A percentile compares a stretch with the other conserved stretches of the same genome.
Evolutionary conservation across 2,329 filamentous ascomycete genomes (phyloP).

Genomic region (Sclerotinia nivalis): DNA sequence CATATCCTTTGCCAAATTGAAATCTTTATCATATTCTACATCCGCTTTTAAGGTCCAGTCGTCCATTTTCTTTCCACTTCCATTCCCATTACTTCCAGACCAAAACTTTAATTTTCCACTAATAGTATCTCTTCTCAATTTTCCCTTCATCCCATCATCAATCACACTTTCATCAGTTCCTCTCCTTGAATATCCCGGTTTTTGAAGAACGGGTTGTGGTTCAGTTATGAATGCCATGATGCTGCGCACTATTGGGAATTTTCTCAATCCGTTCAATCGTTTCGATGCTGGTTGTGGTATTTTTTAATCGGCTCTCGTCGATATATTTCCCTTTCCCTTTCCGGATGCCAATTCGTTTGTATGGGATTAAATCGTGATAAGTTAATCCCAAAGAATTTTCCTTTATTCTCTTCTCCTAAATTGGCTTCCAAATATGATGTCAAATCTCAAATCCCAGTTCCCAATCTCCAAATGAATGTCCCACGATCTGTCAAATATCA

Average conservation of each 20-base stretch:
- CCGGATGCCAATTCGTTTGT: neutral
- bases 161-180: neutral
- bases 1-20: neutral
- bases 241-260: neutral
- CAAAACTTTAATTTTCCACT: conserved; percentile 12
- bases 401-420: neutral
- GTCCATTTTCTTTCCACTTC: conserved; percentile 5
- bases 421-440: conserved; percentile 1
- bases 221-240: conserved; percentile 11
- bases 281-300: neutral
- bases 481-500: neutral
- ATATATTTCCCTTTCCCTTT: neutral
- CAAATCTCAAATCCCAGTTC: neutral
- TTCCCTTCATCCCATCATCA: neutral
- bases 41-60: neutral
- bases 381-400: neutral
- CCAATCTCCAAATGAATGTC: neutral
- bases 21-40: neutral
- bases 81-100: neutral
- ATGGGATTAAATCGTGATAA: neutral
- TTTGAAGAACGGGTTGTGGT: conserved; percentile 11
- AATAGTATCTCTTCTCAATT: conserved; percentile 5
- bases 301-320: neutral
- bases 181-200: neutral
- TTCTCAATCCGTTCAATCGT: neutral